A percentile compares a stretch with the other conserved stretches of the same genome.
phyloP scores from a whole-genome alignment of 345 rosid genomes.

The Salix udensis region DNA sequence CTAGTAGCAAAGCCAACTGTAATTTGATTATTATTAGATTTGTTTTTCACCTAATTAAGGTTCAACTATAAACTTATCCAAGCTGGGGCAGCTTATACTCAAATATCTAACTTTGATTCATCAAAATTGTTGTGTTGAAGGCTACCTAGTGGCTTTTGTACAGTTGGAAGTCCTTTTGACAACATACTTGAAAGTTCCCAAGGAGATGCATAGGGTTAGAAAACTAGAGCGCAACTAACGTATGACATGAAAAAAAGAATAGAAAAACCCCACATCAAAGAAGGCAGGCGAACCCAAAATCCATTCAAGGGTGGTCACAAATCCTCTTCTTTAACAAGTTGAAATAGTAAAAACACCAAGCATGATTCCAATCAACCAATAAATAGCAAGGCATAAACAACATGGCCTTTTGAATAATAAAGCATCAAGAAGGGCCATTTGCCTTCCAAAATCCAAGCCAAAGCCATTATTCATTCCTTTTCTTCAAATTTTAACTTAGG shows the following conservation, averaged over 20 bases:
- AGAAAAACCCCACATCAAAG: background rate
- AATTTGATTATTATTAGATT: background rate
- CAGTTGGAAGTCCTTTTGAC: background rate
- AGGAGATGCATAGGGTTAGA: background rate
- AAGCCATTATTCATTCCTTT: background rate
- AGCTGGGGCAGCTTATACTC: background rate
- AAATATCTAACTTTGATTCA: background rate
- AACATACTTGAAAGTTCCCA: background rate
- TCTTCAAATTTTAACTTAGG: background rate
- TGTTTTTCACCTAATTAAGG: background rate
- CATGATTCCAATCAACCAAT: background rate
- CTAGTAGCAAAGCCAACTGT: background rate
- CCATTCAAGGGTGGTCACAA: background rate
- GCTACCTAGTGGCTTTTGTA: background rate
- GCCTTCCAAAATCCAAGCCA: background rate
- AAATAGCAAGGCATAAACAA: background rate
- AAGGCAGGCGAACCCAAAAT: conserved; percentile 4
- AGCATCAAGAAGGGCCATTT: background rate
- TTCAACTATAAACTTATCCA: background rate
- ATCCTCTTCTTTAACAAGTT: background rate
- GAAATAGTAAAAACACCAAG: background rate
- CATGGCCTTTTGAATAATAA: background rate
- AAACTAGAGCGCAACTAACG: background rate
- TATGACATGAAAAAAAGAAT: background rate
- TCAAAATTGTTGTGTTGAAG: background rate